These are phyloP conservation scores for Besnoitia besnoiti DNA, from an alignment of 169 alveolate species.

Conservation along the genomic window DNA sequence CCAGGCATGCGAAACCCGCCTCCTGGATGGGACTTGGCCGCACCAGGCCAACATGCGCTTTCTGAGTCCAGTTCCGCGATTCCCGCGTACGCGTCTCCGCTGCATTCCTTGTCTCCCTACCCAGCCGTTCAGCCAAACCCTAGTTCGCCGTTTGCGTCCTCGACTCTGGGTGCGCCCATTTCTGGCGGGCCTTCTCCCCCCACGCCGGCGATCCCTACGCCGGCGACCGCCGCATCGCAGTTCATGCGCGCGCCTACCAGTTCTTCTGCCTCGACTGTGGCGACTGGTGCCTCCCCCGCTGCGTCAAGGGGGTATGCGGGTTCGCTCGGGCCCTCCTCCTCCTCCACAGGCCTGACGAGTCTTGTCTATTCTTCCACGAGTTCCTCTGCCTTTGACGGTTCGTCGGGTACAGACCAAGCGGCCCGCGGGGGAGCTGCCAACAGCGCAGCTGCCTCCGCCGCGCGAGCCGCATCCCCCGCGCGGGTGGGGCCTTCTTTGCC, in stretches of 20 bases:
- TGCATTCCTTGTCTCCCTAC: background rate
- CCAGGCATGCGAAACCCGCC: background rate
- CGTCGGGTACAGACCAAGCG: background rate
- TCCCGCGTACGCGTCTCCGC: background rate
- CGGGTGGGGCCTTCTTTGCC: background rate
- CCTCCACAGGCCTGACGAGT: background rate
- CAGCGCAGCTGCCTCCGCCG: background rate
- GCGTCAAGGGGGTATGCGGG: background rate
- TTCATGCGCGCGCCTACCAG: background rate
- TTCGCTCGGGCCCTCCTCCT: background rate
- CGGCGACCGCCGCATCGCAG: background rate
- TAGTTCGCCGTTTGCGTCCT: background rate
- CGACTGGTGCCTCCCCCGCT: background rate
- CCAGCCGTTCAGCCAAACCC: background rate
- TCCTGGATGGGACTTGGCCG: background rate
- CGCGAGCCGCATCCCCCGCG: background rate
- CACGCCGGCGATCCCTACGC: background rate
- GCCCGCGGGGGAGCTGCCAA: background rate
- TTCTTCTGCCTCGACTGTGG: background rate
- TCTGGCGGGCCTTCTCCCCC: background rate
- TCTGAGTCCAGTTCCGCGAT: background rate
- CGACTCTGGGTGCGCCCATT: background rate
- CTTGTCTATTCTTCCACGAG: background rate
- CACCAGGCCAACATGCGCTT: background rate
- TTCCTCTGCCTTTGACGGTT: background rate